Evolutionary conservation across 352 stramenopile genomes (phyloP), one percentile per base, ranked within the genome.

Genomic region (Globisporangium viniferum): DNA sequence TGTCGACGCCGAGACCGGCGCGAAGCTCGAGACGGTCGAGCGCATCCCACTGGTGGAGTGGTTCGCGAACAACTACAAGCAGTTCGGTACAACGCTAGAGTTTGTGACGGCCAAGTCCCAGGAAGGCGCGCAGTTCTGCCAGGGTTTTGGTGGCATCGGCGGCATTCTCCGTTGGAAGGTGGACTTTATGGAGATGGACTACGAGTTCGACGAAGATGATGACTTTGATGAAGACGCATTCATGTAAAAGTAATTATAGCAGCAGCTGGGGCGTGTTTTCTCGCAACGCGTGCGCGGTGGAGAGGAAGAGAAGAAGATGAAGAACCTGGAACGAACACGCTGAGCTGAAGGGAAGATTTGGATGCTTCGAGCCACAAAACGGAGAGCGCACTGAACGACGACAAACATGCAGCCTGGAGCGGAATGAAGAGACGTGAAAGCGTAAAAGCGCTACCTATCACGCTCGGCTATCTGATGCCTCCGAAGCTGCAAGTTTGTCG

Each of bases 41-140:
- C 98, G 98, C 76, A 77, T 95, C 68, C 80, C 92, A n/a, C 83
- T 99, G 18, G 95, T 99, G 12, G 98, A 99, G 78, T 99, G 98
- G 98, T 97, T 99, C 65, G 98, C 98, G 24, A 99, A 99, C 80
- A 98, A 99, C 82, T 99, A 99, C 89, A 99, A 99, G 80, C 85
- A 96, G 62, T 99, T 98, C 78, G 98, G 98, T 73, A 98, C 97
- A 61, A 94, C 89, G 61, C 86, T 99, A 44, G 98, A 99, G 86
- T 99, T 99, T 78, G 93, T 99, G 67, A 99, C 97, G 57, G 97
- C 99, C 77, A 92, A 96, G 73, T 97, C 87, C 62, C 96, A 99
- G 70, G 98, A 99, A 80, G 98, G 98, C 57, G 98, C 95, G 67
- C 98, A 99, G 81, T 99, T 99, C 77, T 98, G 98, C 75, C 98